A percentile compares a stretch with the other conserved stretches of the same genome.
These are phyloP conservation scores for Scytalidium lignicola DNA, from an alignment of 2,329 filamentous ascomycete species.

Conservation along the genomic window DNA sequence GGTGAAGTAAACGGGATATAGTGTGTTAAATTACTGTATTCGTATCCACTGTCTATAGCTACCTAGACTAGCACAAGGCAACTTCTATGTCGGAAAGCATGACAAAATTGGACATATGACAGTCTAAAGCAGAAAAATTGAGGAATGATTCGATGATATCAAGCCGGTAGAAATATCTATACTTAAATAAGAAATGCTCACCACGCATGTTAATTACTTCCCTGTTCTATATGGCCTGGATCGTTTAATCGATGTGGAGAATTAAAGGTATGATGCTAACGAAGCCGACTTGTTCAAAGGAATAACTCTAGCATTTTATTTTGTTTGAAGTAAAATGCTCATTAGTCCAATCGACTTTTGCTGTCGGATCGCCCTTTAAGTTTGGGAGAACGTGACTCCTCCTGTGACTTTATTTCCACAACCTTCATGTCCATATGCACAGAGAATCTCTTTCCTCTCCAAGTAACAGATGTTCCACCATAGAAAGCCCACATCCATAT, in stretches of 20 bases:
- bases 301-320: no score
- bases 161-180: neutral
- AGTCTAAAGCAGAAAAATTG: neutral
- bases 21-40: no score
- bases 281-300: no score
- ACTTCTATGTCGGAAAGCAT: no score
- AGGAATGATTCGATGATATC: neutral
- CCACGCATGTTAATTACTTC: neutral
- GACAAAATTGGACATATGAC: no score
- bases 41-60: no score
- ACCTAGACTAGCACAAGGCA: no score
- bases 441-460: conserved; percentile 78
- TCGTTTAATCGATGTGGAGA: neutral
- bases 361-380: neutral
- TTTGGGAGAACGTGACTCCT: neutral
- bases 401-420: conserved; percentile 36
- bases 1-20: no score
- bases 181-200: neutral
- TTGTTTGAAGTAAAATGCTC: no score
- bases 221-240: neutral
- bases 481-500: conserved; percentile 89
- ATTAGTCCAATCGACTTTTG: neutral
- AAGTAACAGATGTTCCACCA: conserved; percentile 80
- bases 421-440: conserved; percentile 85
- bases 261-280: neutral